Conservation (phyloP, 2,329 filamentous ascomycete genomes). For the Alternaria metachromatica region DNA sequence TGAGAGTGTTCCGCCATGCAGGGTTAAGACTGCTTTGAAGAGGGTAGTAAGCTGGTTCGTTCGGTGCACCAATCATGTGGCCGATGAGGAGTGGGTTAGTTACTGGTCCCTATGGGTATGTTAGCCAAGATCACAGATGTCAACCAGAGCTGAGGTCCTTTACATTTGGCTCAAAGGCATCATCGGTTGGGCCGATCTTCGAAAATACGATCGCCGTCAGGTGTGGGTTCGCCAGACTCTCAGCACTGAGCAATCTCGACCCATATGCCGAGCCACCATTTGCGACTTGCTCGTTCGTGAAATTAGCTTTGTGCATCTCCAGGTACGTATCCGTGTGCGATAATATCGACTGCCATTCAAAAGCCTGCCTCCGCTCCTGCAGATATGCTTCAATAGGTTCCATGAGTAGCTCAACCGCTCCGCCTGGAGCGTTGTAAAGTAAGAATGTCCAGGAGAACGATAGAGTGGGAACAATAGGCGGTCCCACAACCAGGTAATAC, state of each 20-base stretch:
- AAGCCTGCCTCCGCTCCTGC: slow-evolving; percentile 2
- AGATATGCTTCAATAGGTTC: slow-evolving; percentile 25
- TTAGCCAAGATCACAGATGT: not conserved
- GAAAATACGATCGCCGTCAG: slow-evolving; percentile 20
- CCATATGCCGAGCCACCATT: slow-evolving; percentile 25
- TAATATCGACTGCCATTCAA: slow-evolving; percentile 22
- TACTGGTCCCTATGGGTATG: slow-evolving; percentile 12
- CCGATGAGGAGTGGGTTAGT: slow-evolving; percentile 28
- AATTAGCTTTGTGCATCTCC: slow-evolving; percentile 1
- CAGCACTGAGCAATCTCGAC: slow-evolving; percentile 28
- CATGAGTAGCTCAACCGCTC: slow-evolving; percentile 25
- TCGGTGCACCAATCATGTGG: slow-evolving; percentile 28
- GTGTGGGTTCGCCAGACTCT: slow-evolving; percentile 22
- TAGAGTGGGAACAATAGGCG: slow-evolving; percentile 18
- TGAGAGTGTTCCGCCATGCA: slow-evolving; percentile 34
- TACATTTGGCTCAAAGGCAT: slow-evolving; percentile 21
- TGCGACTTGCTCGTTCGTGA: slow-evolving; percentile 31
- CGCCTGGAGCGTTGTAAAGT: slow-evolving; percentile 29
- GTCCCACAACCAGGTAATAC: slow-evolving; percentile 34
- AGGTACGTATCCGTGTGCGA: slow-evolving; percentile 20
- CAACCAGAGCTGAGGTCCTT: not conserved
- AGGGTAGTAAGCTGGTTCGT: slow-evolving; percentile 24
- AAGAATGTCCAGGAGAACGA: slow-evolving; percentile 28
- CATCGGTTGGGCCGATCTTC: slow-evolving; percentile 23
- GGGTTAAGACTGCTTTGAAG: slow-evolving; percentile 24